A percentile compares a stretch with the other conserved stretches of the same genome.
Evolutionary conservation across 495 filamentous ascomycete genomes (phyloP).

Genomic region (Penicillium soppii): DNA sequence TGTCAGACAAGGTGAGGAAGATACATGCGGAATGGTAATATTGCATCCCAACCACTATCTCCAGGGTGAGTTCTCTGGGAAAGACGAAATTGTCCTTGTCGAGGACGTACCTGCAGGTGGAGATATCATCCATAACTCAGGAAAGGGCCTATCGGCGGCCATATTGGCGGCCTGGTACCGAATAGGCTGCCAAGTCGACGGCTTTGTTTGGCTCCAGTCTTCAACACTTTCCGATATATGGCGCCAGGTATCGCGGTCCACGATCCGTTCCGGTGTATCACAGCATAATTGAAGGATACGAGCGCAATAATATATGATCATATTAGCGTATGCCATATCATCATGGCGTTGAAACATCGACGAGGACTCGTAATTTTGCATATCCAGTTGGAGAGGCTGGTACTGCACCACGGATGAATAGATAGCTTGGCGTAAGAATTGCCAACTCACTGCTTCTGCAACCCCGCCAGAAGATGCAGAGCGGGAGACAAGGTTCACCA

Average conservation of each 20-base stretch:
- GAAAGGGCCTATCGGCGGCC: slow-evolving; percentile 30
- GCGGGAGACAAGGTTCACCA: slow-evolving; percentile 36
- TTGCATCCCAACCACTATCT: slow-evolving; percentile 36
- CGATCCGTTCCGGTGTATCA: slow-evolving; percentile 12
- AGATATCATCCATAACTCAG: slow-evolving; percentile 43
- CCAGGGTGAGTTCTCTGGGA: neutral
- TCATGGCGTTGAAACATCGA: slow-evolving; percentile 34
- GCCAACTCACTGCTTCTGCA: slow-evolving; percentile 43
- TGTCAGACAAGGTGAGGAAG: slow-evolving; percentile 31
- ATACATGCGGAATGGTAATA: slow-evolving; percentile 38
- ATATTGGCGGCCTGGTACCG: slow-evolving; percentile 31
- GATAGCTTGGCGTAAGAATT: slow-evolving; percentile 42
- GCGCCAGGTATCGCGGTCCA: slow-evolving; percentile 25
- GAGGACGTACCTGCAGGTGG: slow-evolving; percentile 30
- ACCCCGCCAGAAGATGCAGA: slow-evolving; percentile 38
- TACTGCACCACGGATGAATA: slow-evolving; percentile 39
- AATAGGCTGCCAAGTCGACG: slow-evolving; percentile 37
- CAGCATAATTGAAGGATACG: slow-evolving; percentile 35
- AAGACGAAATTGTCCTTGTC: neutral
- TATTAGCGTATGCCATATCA: slow-evolving; percentile 35
- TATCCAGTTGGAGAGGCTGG: slow-evolving; percentile 33
- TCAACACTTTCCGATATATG: slow-evolving; percentile 26
- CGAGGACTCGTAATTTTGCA: slow-evolving; percentile 37
- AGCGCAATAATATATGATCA: slow-evolving; percentile 37
- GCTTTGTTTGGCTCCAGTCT: slow-evolving; percentile 28